Evolutionary conservation across 257 asterid species (phyloP), one percentile per base, ranked within the genome.

Genomic region (Solanum neorickii): DNA sequence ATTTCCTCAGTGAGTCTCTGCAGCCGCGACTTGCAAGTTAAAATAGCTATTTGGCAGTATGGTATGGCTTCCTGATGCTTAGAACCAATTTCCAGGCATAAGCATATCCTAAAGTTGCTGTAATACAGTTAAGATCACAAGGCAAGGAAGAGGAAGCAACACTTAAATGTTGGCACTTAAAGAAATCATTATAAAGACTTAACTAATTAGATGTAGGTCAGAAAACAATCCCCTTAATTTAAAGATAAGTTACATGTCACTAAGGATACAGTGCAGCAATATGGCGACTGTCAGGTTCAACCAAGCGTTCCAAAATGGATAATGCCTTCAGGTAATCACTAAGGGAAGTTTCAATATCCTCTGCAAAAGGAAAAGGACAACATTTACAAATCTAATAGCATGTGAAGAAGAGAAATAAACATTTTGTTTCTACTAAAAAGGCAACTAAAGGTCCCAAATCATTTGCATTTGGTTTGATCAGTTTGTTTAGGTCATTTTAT

Each of bases 331-430:
- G 92, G 94, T 97, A 97, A 93, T 97, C 99, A 87, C 95, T 88
- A 83, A 92, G 91, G n/a, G 99, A 97, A 88, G 98, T 97, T 88
- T 97, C 99, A 49, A 93, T 93, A 91, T 97, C 99, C 99, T 96
- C 99, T 97, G 92, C 86, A 82, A 72, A 66, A 83, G 49, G 70
- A 33, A 12, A 88, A 84, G 20, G 42, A 70, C 59, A 86, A n/a
- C 49, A 85, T 23, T 14, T 23, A 76, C 84, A 73, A 33, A 73
- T 73, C 84, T 27, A 33, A 52, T 47, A 49, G 29, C 85, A 82
- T 29, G 46, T 73, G 70, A 73, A 72, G 88, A 49, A 49, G 84
- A 46, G 8, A 73, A 49, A 73, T 73, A 13, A 47, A 49, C 69
- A 82, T 29, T 20, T 82, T 82, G 44, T 18, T 29, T 29, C 29